Evolutionary conservation across 345 rosid genomes (phyloP).

Genomic region (Rubroshorea leprosula): DNA sequence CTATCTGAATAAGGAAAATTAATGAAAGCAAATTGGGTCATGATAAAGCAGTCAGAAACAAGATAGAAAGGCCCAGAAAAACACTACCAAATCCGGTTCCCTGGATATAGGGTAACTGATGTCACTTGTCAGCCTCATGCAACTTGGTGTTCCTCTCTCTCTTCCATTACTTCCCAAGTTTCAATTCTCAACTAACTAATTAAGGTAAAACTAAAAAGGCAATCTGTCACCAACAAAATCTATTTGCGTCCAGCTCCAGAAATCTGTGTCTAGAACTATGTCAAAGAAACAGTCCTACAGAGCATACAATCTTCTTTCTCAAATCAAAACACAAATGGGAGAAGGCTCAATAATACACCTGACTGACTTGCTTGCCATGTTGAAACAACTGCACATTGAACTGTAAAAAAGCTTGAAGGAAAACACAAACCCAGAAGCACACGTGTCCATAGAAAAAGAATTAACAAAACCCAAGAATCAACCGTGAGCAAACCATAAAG

Average conservation of each 20-base stretch:
- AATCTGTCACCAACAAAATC: too few species aligned
- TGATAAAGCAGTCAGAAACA: conserved; percentile 20
- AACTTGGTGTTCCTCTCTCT: conserved; percentile 18
- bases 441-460: conserved; percentile 14
- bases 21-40: conserved; percentile 8
- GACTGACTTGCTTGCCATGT: conserved; percentile 9
- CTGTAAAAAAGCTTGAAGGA: too few species aligned
- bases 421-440: conserved; percentile 1
- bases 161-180: conserved; percentile 19
- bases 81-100: conserved; percentile 24
- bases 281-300: too few species aligned
- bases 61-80: conserved; percentile 26
- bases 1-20: neutral
- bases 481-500: too few species aligned
- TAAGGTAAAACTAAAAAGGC: conserved; percentile 6
- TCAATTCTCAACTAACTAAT: conserved; percentile 33
- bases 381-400: neutral
- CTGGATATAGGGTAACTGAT: conserved; percentile 42
- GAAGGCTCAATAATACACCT: too few species aligned
- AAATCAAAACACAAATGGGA: too few species aligned
- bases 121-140: conserved; percentile 40
- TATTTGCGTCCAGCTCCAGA: too few species aligned
- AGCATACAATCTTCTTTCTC: too few species aligned
- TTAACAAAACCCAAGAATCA: conserved; percentile 6
- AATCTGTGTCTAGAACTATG: too few species aligned